Base-by-base conservation (phyloP, 2,329 filamentous ascomycete species). In the Aspergillus felis region DNA sequence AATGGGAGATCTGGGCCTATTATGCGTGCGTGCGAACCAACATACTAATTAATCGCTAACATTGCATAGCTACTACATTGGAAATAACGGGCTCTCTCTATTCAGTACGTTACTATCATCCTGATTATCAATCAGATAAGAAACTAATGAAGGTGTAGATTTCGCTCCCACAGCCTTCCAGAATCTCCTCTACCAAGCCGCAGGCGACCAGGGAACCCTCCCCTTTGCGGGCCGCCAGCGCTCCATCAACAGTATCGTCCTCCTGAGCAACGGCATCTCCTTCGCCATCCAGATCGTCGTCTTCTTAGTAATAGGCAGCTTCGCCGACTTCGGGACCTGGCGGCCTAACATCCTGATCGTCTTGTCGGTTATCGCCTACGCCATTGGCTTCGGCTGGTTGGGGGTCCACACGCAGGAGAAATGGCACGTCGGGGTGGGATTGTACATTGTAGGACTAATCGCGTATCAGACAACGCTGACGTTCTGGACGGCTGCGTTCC, bases 401-500 rank as follows among this genome's bases (percentile, higher is more conserved):
- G 86, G 85, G 22, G 85, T 89, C 0, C 84, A 88, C 57, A 81
- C 79, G 0, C 71, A 80, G 17, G 75, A 79, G 3, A 77, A 86
- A 66, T 90, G 87, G 87, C 77, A 81, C 50, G 74, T 80, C 8
- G 87, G 77, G 0, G 79, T 84, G 0, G 86, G 81, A 0, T 69
- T 90, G 17, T 89, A 89, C 68, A 86, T 89, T 55, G 81, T 88
- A 17, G 86, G 86, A 32, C 60, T 88, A 46, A 85, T 89, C 60
- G 81, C 82, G 1, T 89, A 88, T 63, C 86, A 88, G 70, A 82
- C 87, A 2, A 86, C 84, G 0, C 74, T 88, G 51, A 88, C 86
- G 0, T 89, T 88, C 68, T 89, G 86, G 84, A 87, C 85, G 0
- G 85, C 87, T 0, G 85, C 86, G 0, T 86, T 86, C 57, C 83